phyloP scores from a whole-genome alignment of 306 rosid species.

The Echinosophora koreensis region DNA sequence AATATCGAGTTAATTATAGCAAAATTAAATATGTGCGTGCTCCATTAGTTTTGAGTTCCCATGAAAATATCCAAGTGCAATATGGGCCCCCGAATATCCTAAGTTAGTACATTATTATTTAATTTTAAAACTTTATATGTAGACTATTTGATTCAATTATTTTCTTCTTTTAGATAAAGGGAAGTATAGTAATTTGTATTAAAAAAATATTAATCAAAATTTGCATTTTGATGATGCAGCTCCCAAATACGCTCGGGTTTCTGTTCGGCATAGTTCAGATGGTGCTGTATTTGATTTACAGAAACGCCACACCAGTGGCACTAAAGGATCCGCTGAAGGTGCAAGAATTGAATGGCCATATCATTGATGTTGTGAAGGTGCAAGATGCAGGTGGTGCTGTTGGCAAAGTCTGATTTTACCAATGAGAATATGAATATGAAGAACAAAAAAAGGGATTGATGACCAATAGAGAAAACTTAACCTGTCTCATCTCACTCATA shows the following conservation, averaged over 20 bases:
- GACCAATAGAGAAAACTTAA: constrained; percentile 32
- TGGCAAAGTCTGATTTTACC: constrained; percentile 47
- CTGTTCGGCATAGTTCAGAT: constrained; percentile 88
- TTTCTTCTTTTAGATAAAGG: constrained; percentile 34
- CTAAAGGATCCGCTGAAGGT: constrained; percentile 60
- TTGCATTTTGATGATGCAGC: constrained; percentile 54
- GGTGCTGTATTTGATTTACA: constrained; percentile 73
- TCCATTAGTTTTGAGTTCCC: constrained; percentile 38
- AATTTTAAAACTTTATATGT: constrained; percentile 11
- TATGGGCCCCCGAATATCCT: constrained; percentile 43
- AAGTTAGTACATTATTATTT: constrained; percentile 14
- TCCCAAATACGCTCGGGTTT: constrained; percentile 87
- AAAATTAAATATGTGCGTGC: constrained; percentile 30
- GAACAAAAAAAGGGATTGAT: constrained; percentile 18
- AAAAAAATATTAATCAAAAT: neutral
- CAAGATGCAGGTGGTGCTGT: constrained; percentile 18
- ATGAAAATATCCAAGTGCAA: constrained; percentile 28
- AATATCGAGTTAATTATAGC: constrained; percentile 36
- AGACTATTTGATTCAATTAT: constrained; percentile 22
- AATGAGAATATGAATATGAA: constrained; percentile 9
- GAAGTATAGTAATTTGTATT: neutral
- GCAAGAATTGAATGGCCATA: constrained; percentile 66
- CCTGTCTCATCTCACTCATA: constrained; percentile 35
- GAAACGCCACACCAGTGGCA: constrained; percentile 56
- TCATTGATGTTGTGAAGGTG: constrained; percentile 68